A percentile compares a stretch with the other conserved stretches of the same genome.
These are phyloP conservation scores for Kodamaea laetipori DNA, from an alignment of 805 yeast species.

Conservation along the genomic window DNA sequence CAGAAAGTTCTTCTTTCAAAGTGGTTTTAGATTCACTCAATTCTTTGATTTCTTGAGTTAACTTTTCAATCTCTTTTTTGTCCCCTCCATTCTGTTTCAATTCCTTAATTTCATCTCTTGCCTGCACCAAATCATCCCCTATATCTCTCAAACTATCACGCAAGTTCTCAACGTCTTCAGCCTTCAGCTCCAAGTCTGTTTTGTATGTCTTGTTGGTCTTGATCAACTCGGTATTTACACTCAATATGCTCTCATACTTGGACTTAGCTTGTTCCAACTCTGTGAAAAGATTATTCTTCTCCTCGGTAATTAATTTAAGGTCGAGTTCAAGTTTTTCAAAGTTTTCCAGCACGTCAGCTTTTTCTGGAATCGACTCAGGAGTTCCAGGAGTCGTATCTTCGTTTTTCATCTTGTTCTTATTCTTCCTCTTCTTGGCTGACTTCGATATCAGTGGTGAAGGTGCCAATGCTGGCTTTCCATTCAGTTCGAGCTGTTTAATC, in stretches of 20 bases:
- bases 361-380: constrained; percentile 1
- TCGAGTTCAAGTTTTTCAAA: constrained; percentile 5
- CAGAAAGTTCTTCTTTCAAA: not conserved
- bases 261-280: constrained; percentile 18
- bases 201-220: constrained; percentile 22
- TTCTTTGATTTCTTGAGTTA: constrained; percentile 15
- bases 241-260: constrained; percentile 18
- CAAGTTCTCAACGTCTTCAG: constrained; percentile 66
- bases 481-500: not conserved
- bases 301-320: constrained; percentile 5
- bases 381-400: constrained; percentile 12
- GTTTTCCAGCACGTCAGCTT: constrained; percentile 1
- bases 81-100: constrained; percentile 15
- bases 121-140: constrained; percentile 77
- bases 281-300: not conserved
- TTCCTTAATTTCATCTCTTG: constrained; percentile 59
- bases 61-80: constrained; percentile 13
- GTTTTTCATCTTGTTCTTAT: constrained; percentile 30
- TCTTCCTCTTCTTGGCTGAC: constrained; percentile 13
- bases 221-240: constrained; percentile 21
- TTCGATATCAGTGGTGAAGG: constrained; percentile 1
- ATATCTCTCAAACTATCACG: constrained; percentile 75
- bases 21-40: not conserved
- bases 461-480: not conserved
- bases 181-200: constrained; percentile 39